Base-by-base conservation (phyloP, 352 stramenopile species). In the Globisporangium okanoganense region DNA sequence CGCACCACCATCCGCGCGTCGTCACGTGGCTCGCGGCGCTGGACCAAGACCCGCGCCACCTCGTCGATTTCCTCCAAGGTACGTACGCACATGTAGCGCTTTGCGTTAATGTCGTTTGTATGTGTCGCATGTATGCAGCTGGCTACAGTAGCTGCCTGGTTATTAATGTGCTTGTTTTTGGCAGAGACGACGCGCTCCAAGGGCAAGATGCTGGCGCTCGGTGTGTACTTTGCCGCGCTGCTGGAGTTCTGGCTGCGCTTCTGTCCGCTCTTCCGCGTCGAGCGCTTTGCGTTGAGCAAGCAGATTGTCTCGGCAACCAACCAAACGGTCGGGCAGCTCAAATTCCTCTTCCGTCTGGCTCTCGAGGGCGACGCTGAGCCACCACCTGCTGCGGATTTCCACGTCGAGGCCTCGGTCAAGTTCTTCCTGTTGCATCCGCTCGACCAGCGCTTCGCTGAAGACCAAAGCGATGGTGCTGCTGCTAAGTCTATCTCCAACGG, bases 351-450 rank as follows among this genome's bases (percentile, higher is more conserved):
- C 65, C 79, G 75, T 1, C 41, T 70, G 20, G 27, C 50, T 50
- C 12, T 47, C 6, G 22, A 52, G 25, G n/a, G 13, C 8, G 33
- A 24, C 22, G 27, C 48, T 53, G 47, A 20, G 3, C 16, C 7
- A 5, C 6, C 29, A n/a, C 38, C 64, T 27, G 59, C 62, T 8
- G 53, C 62, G 36, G 72, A 89, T 58, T 77, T 78, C 40, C 82
- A 92, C 54, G 78, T 89, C n/a, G 80, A 92, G 60, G 85, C 75
- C 20, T 90, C 82, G 2, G 76, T 92, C 66, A 92, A 92, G 60
- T 92, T 90, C 56, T 92, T 92, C 61, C 49, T 92, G 48, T 55
- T 90, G 12, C 76, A 85, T 57, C 67, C 76, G 20, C 54, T 78
- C 24, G 22, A 72, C 8, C 58, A 35, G 36, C 49, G 49, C 2